These are phyloP conservation scores for Penium margaritaceum DNA, from an alignment of 139 green algal species.

Conservation along the genomic window DNA sequence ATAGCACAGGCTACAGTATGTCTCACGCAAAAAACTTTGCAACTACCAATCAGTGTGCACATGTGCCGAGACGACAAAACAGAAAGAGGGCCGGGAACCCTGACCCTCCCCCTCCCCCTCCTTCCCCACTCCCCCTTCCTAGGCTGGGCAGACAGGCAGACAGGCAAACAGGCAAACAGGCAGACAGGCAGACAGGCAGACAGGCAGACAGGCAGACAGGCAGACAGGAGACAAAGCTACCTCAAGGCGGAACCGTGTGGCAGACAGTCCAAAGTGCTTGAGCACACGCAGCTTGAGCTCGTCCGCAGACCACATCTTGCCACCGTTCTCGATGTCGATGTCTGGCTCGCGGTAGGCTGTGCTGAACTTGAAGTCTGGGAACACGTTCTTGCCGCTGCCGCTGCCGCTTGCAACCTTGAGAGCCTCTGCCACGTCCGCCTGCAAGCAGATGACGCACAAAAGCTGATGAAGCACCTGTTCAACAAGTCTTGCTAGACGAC, in stretches of 20 bases:
- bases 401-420: no score
- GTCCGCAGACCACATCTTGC: background rate
- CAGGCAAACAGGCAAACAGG: background rate
- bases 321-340: conserved; percentile 1
- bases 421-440: no score
- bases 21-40: no score
- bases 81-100: no score
- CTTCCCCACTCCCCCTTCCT: no score
- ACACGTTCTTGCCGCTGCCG: conserved; percentile 10
- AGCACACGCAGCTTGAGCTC: conserved; percentile 28
- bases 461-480: no score
- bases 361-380: conserved; percentile 22
- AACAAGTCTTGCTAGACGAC: no score
- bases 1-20: background rate
- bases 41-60: no score
- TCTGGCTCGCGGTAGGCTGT: background rate
- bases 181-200: background rate
- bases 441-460: no score
- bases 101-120: no score
- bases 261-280: conserved; percentile 6
- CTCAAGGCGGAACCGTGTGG: background rate
- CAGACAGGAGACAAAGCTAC: background rate
- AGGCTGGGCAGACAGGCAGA: background rate
- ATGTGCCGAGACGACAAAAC: no score
- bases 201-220: conserved; percentile 3